Percentiles rank a stretch among this genome's conserved stretches.
These are phyloP conservation scores for Aspergillus nanangensis DNA, from an alignment of 495 filamentous ascomycete genomes.

Conservation along the genomic window DNA sequence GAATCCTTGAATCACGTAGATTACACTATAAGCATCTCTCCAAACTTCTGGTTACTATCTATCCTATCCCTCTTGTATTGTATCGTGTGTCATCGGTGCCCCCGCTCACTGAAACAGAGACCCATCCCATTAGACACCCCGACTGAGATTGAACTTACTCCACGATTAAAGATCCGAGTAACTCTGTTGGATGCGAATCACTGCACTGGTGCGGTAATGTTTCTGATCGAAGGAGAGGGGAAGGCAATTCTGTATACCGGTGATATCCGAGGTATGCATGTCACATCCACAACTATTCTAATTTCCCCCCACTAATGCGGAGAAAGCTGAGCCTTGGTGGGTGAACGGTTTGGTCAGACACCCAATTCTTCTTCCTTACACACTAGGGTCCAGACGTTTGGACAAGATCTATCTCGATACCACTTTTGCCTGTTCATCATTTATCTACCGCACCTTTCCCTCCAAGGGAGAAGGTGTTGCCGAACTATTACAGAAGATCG, in stretches of 20 bases:
- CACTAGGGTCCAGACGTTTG: constrained; percentile 57
- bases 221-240: constrained; percentile 73
- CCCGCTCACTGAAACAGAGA: too few species aligned
- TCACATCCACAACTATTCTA: not conserved
- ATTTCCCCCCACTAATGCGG: not conserved
- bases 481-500: constrained; percentile 68
- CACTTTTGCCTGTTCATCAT: constrained; percentile 56
- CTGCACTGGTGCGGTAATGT: constrained; percentile 90
- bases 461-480: constrained; percentile 65
- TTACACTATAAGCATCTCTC: constrained; percentile 71
- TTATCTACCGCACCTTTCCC: constrained; percentile 46
- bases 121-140: constrained; percentile 83
- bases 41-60: constrained; percentile 51
- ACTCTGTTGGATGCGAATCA: constrained; percentile 92
- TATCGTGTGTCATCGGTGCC: too few species aligned
- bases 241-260: constrained; percentile 87
- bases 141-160: constrained; percentile 68
- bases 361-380: constrained; percentile 73
- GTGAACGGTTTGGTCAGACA: constrained; percentile 60
- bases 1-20: constrained; percentile 67
- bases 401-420: constrained; percentile 88
- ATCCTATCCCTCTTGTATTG: too few species aligned
- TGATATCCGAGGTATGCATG: constrained; percentile 70
- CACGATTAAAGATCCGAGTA: constrained; percentile 62
- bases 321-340: constrained; percentile 63